These are phyloP conservation scores for Sisymbrium altissimum DNA, from an alignment of 345 rosid genomes.

Conservation along the genomic window DNA sequence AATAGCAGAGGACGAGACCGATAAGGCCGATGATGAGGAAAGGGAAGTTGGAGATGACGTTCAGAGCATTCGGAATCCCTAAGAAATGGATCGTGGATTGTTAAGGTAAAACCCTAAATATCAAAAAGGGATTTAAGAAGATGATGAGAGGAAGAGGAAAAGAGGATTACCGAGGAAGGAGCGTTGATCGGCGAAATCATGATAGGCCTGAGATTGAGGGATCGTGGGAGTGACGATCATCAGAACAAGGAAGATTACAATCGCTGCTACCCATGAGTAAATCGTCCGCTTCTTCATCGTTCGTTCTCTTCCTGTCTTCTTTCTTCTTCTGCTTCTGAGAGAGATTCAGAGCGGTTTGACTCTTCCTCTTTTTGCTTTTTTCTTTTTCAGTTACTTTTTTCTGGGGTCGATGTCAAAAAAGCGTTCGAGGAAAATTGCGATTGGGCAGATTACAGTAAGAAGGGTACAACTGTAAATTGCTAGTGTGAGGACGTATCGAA, in stretches of 20 bases:
- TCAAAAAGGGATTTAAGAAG: not conserved
- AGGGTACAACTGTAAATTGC: not conserved
- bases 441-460: not conserved
- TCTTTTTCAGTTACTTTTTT: not conserved
- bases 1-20: slow-evolving; percentile 76
- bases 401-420: not conserved
- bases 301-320: slow-evolving; percentile 19
- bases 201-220: slow-evolving; percentile 80
- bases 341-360: slow-evolving; percentile 29
- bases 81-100: not conserved
- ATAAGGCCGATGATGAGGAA: slow-evolving; percentile 77
- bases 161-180: slow-evolving; percentile 55
- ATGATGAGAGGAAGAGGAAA: not conserved
- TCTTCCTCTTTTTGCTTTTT: not conserved
- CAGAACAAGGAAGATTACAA: slow-evolving; percentile 58
- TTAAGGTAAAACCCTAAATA: not conserved
- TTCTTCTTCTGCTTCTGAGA: slow-evolving; percentile 1
- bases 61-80: slow-evolving; percentile 83
- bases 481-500: not conserved
- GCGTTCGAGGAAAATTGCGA: not conserved
- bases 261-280: slow-evolving; percentile 64
- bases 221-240: slow-evolving; percentile 88
- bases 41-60: slow-evolving; percentile 90
- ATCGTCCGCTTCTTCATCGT: slow-evolving; percentile 54
- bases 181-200: slow-evolving; percentile 91